Conservation (phyloP, 495 filamentous ascomycete species). For the Beverwykella pulmonaria region DNA sequence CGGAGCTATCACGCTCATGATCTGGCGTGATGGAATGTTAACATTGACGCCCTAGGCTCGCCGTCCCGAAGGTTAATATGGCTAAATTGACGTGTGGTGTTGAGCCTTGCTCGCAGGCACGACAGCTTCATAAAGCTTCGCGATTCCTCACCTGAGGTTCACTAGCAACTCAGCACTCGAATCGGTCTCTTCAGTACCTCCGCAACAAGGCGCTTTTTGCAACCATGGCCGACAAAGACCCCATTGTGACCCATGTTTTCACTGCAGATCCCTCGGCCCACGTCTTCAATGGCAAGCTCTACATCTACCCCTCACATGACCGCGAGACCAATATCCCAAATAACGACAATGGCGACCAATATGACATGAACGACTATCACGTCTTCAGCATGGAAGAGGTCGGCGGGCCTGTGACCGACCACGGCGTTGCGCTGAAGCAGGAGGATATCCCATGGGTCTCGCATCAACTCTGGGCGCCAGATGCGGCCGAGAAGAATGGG, state of each 20-base stretch:
- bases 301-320: constrained; percentile 70
- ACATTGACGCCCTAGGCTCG: background rate
- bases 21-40: constrained; percentile 11
- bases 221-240: constrained; percentile 34
- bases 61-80: constrained; percentile 35
- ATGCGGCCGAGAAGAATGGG: constrained; percentile 60
- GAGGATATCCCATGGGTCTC: constrained; percentile 64
- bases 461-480: constrained; percentile 68
- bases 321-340: constrained; percentile 61
- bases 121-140: constrained; percentile 14
- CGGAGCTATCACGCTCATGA: background rate
- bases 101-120: background rate
- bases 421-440: constrained; percentile 58
- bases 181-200: background rate
- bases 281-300: constrained; percentile 63
- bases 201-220: background rate
- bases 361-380: constrained; percentile 76
- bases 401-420: constrained; percentile 58
- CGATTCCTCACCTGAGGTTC: constrained; percentile 3
- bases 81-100: constrained; percentile 19
- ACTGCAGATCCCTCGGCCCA: constrained; percentile 71
- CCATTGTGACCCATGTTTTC: constrained; percentile 66
- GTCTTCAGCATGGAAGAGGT: constrained; percentile 59
- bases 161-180: background rate
- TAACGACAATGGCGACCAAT: constrained; percentile 83